Evolutionary conservation across 768 basidiomycete species (phyloP).

Genomic region (Lanmaoa rubissima): DNA sequence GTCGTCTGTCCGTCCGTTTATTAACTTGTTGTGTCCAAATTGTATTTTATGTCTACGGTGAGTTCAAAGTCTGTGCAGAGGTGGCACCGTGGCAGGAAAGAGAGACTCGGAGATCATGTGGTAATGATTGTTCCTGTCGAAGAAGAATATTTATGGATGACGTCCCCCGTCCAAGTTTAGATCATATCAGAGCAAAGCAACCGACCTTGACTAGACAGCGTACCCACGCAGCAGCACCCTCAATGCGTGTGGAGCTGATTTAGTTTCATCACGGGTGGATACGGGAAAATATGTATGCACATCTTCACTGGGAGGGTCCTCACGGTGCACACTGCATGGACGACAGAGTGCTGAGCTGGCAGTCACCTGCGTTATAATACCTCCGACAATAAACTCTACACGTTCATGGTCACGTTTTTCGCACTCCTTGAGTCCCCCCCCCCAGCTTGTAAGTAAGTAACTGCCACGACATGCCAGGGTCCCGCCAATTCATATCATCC

Average conservation of each 20-base stretch:
- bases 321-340: too few relatives aligned
- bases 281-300: background rate
- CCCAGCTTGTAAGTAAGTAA: background rate
- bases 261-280: background rate
- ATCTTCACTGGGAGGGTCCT: background rate
- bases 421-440: background rate
- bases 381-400: background rate
- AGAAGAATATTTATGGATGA: background rate
- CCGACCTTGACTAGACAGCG: background rate
- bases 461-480: background rate
- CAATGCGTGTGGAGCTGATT: background rate
- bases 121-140: background rate
- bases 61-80: background rate
- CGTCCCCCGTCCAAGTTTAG: background rate
- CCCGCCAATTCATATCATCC: background rate
- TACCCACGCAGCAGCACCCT: conserved; percentile 1
- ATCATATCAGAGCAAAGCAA: background rate
- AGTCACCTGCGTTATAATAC: background rate
- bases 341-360: conserved; percentile 2
- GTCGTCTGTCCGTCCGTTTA: background rate
- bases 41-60: background rate
- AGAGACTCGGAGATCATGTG: background rate
- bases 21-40: background rate
- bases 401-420: background rate
- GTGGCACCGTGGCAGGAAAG: background rate